A percentile compares a stretch with the other conserved stretches of the same genome.
These are phyloP conservation scores for Rhynchosporium agropyri DNA, from an alignment of 2,329 filamentous ascomycete species.

Conservation along the genomic window DNA sequence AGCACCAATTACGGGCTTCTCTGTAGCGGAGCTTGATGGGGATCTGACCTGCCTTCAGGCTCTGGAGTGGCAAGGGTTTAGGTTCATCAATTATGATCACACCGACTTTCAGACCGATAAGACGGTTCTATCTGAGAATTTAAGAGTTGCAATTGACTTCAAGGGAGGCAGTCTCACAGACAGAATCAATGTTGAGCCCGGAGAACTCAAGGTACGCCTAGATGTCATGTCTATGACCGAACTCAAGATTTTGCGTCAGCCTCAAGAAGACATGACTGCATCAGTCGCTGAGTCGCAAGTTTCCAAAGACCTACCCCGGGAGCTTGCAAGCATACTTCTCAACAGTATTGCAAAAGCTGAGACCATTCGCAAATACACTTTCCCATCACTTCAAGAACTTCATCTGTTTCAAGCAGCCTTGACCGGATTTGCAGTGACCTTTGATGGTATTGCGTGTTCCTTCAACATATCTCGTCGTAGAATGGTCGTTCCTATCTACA, in stretches of 20 bases:
- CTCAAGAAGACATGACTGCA: slow-evolving; percentile 76
- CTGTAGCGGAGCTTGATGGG: slow-evolving; percentile 58
- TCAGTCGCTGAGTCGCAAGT: slow-evolving; percentile 71
- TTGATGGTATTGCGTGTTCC: slow-evolving; percentile 70
- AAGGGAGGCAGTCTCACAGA: slow-evolving; percentile 80
- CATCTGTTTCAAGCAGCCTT: slow-evolving; percentile 79
- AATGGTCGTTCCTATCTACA: slow-evolving; percentile 91
- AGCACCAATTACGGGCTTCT: slow-evolving; percentile 65
- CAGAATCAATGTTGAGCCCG: slow-evolving; percentile 77
- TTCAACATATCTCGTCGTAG: slow-evolving; percentile 82
- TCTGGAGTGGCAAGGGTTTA: slow-evolving; percentile 65
- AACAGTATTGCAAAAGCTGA: slow-evolving; percentile 56
- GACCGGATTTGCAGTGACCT: slow-evolving; percentile 78
- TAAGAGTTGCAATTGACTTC: slow-evolving; percentile 76
- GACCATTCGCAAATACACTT: slow-evolving; percentile 71
- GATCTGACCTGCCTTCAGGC: slow-evolving; percentile 36
- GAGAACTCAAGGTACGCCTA: slow-evolving; percentile 70
- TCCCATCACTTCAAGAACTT: slow-evolving; percentile 66
- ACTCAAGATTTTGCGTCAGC: slow-evolving; percentile 69
- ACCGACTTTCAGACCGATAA: slow-evolving; percentile 59
- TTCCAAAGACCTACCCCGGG: slow-evolving; percentile 61
- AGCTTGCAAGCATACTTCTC: slow-evolving; percentile 58
- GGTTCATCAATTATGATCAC: slow-evolving; percentile 71
- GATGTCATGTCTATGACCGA: slow-evolving; percentile 61
- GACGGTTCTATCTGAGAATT: slow-evolving; percentile 74